These are phyloP conservation scores for Clitopilus passeckerianus DNA, from an alignment of 768 basidiomycete genomes.

Conservation along the genomic window DNA sequence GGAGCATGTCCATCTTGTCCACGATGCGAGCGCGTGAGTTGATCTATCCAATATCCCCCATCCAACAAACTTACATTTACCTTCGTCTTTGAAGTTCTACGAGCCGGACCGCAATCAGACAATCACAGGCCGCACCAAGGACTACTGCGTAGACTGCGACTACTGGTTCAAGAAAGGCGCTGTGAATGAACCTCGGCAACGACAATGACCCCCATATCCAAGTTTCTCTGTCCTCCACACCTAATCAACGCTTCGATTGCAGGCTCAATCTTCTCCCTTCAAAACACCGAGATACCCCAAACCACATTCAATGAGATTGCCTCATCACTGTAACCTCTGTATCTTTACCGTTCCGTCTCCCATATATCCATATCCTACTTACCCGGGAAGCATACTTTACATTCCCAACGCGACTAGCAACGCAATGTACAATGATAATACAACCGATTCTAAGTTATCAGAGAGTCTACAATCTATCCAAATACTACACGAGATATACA, in stretches of 20 bases:
- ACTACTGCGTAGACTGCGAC: slow-evolving; percentile 54
- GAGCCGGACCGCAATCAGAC: slow-evolving; percentile 69
- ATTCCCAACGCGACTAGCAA: background rate
- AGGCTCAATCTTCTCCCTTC: background rate
- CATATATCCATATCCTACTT: background rate
- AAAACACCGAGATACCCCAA: background rate
- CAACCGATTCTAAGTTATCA: background rate
- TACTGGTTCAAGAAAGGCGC: slow-evolving; percentile 53
- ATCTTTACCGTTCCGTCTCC: background rate
- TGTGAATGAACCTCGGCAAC: slow-evolving; percentile 26
- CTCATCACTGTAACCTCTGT: background rate
- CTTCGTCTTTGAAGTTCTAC: slow-evolving; percentile 41
- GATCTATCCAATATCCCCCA: slow-evolving; percentile 4
- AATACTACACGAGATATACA: background rate
- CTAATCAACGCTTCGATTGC: background rate
- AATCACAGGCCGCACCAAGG: slow-evolving; percentile 42
- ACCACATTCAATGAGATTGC: background rate
- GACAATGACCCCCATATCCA: slow-evolving; percentile 3
- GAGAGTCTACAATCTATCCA: background rate
- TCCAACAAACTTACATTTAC: background rate
- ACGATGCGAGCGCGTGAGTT: slow-evolving; percentile 35
- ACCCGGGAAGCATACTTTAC: background rate
- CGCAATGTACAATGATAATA: slow-evolving; percentile 1
- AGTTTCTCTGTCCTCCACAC: background rate
- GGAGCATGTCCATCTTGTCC: slow-evolving; percentile 32